Evolutionary conservation across 2,329 filamentous ascomycete species (phyloP), one percentile per base, ranked within the genome.

Genomic region (Scytalidium sp.): DNA sequence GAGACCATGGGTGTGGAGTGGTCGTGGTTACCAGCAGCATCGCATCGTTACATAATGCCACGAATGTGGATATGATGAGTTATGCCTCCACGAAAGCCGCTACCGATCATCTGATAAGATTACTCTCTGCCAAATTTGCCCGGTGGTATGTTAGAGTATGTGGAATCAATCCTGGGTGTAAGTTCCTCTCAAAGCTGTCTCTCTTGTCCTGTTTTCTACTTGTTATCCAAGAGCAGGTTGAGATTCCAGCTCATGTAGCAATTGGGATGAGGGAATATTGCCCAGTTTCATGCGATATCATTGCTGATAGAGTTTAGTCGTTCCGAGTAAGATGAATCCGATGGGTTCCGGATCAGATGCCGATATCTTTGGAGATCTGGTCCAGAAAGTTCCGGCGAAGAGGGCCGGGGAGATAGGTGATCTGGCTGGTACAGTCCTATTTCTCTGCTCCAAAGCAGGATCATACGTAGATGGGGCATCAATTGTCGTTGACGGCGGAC

Each of bases 81-180:
- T 79, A 79, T 52, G 75, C 75, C 0, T 60, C 71, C 0, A 78
- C 73, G 53, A 79, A 79, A 54, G 75, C 75, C 1, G 75, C 74
- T 0, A 77, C 75, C 1, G 75, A 79, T 59, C 75, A 79, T 64
- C 56, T 78, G 13, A 75, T 78, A 2, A 66, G 58, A 45, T 58
- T 79, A 47, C 53, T 80, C 49, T 75, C 76, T 5, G 67, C 68
- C 6, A 79, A 79, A 55, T 78, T 75, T 50, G 62, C 61, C 19
- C 62, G 65, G 46, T 72, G 67, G 55, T 73, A 73, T 61, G 67
- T 73, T 11, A 57, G 71, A 40, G 70, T 73, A n/a, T 62, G 64
- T 41, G 69, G 68, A 2, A 71, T 74, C 27, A 74, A 74, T 58
- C 71, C 71, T 41, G 71, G 71, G 1, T 74, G 69, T 71, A 51